Conservation (phyloP, 2,329 filamentous ascomycete genomes). For the Cytospora leucostoma region DNA sequence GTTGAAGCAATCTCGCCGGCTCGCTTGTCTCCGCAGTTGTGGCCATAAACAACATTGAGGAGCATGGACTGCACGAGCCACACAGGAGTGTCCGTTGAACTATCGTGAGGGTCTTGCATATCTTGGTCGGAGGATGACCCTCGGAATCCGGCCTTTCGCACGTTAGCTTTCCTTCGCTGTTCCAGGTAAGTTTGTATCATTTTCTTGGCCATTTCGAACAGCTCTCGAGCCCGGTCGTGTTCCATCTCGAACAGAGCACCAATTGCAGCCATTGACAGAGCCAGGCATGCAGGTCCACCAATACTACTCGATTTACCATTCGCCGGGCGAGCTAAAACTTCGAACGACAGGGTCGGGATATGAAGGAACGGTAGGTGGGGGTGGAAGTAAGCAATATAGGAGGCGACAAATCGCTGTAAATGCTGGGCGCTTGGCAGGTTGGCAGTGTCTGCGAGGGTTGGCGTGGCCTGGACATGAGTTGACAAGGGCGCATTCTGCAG, state of each 20-base stretch:
- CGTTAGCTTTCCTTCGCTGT: conserved; percentile 82
- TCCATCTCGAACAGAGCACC: conserved; percentile 80
- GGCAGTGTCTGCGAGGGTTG: conserved; percentile 29
- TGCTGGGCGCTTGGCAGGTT: conserved; percentile 78
- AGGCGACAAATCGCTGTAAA: conserved; percentile 84
- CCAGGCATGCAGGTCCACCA: conserved; percentile 82
- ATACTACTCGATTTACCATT: conserved; percentile 61
- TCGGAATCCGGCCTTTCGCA: conserved; percentile 63
- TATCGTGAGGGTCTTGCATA: conserved; percentile 50
- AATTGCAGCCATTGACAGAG: conserved; percentile 83
- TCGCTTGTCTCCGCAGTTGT: conserved; percentile 90
- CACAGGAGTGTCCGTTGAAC: conserved; percentile 74
- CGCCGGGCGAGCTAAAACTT: conserved; percentile 68
- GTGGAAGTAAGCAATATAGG: conserved; percentile 90
- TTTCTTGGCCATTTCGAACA: conserved; percentile 93
- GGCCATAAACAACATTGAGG: conserved; percentile 91
- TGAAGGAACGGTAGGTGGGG: conserved; percentile 95
- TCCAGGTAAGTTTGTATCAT: conserved; percentile 94
- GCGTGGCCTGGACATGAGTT: conserved; percentile 49
- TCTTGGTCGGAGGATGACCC: conserved; percentile 51
- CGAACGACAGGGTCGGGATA: conserved; percentile 87
- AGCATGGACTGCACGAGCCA: conserved; percentile 98
- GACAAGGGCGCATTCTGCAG: conserved; percentile 57
- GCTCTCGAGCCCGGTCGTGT: conserved; percentile 72
- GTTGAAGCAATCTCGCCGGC: conserved; percentile 90